Conservation (phyloP, 2,329 filamentous ascomycete genomes). For the Onygenales sp. region DNA sequence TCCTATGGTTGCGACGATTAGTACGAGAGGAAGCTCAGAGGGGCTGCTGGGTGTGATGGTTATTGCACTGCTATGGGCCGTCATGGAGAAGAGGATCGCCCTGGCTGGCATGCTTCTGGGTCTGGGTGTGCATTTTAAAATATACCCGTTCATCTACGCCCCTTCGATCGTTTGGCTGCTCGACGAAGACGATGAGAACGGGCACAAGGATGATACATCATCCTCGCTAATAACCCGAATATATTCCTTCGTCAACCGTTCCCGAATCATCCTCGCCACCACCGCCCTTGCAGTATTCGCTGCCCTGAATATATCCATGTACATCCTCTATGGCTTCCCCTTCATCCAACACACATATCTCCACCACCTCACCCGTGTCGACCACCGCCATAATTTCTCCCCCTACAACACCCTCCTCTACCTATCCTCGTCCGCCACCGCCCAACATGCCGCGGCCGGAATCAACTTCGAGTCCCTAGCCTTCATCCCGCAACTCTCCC, state of each 20-base stretch:
- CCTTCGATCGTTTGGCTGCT: slow-evolving; percentile 42
- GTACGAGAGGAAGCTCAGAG: slow-evolving; percentile 87
- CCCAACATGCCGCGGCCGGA: slow-evolving; percentile 15
- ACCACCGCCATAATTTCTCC: slow-evolving; percentile 97
- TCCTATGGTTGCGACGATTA: slow-evolving; percentile 96
- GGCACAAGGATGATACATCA: neutral
- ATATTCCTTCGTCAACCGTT: slow-evolving; percentile 26
- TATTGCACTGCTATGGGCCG: slow-evolving; percentile 73
- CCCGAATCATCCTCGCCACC: slow-evolving; percentile 31
- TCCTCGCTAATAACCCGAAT: slow-evolving; percentile 2
- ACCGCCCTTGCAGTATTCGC: slow-evolving; percentile 65
- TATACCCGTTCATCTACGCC: slow-evolving; percentile 96
- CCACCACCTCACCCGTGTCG: slow-evolving; percentile 84
- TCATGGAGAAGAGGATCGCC: slow-evolving; percentile 50
- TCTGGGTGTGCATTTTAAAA: slow-evolving; percentile 89
- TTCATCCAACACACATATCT: slow-evolving; percentile 88
- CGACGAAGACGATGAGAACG: slow-evolving; percentile 15
- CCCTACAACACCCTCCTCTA: slow-evolving; percentile 91
- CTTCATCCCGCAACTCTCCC: slow-evolving; percentile 76
- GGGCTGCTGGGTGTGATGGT: slow-evolving; percentile 80
- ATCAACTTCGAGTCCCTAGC: slow-evolving; percentile 63
- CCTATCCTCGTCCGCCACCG: slow-evolving; percentile 58
- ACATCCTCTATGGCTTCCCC: slow-evolving; percentile 61
- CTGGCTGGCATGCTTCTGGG: slow-evolving; percentile 70
- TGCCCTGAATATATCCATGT: slow-evolving; percentile 70